Evolutionary conservation across 306 rosid genomes (phyloP).

Genomic region (Echinosophora koreensis): DNA sequence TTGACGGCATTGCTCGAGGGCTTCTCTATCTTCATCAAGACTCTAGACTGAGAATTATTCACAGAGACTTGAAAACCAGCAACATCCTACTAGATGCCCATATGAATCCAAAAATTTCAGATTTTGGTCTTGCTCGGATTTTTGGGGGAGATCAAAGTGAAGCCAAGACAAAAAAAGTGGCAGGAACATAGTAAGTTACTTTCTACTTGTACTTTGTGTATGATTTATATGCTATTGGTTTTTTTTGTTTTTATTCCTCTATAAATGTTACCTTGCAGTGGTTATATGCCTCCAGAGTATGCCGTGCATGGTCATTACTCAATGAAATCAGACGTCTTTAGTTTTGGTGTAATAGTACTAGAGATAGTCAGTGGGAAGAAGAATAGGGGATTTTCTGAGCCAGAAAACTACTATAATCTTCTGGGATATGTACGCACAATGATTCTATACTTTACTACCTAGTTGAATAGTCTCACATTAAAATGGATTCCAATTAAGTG

Average conservation of each 20-base stretch:
- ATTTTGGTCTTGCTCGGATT: conserved; percentile 36
- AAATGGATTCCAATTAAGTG: not conserved
- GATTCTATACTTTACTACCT: not conserved
- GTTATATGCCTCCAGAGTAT: conserved; percentile 55
- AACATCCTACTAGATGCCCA: conserved; percentile 37
- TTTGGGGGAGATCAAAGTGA: conserved; percentile 43
- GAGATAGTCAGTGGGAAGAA: conserved; percentile 47
- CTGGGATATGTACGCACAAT: conserved; percentile 44
- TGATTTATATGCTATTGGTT: not conserved
- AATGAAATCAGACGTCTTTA: conserved; percentile 42
- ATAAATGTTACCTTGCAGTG: conserved; percentile 14
- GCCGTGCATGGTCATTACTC: conserved; percentile 43
- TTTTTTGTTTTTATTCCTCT: not conserved
- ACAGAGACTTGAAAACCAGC: conserved; percentile 41
- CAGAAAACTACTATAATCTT: conserved; percentile 31
- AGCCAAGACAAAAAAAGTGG: conserved; percentile 36
- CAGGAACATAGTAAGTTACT: conserved; percentile 46
- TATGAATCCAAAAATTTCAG: conserved; percentile 48
- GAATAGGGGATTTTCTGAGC: conserved; percentile 26
- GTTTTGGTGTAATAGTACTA: conserved; percentile 46
- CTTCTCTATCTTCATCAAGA: conserved; percentile 52
- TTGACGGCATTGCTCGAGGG: conserved; percentile 43
- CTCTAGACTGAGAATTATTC: conserved; percentile 46
- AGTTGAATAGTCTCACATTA: not conserved
- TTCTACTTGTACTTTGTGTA: not conserved